phyloP scores from a whole-genome alignment of 148 eudicot species.

The Camellia japonica region DNA sequence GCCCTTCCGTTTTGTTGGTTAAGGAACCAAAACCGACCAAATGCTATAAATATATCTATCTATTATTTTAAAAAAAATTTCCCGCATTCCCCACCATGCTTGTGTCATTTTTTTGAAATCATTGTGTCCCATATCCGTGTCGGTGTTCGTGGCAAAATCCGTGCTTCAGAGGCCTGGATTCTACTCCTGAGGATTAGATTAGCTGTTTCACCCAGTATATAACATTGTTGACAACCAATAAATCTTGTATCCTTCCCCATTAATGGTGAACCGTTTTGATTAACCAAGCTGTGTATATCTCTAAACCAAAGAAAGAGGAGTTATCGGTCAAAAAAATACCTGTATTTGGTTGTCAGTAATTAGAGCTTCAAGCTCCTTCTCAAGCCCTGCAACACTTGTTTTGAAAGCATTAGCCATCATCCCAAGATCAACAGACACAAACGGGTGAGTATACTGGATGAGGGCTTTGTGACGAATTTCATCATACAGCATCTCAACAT shows the following conservation, averaged over 20 bases:
- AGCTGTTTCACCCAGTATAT: not conserved
- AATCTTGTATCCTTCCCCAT: too few relatives aligned
- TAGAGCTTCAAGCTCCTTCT: conserved; percentile 88
- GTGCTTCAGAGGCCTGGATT: too few relatives aligned
- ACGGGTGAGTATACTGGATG: conserved; percentile 87
- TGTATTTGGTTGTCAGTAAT: conserved; percentile 86
- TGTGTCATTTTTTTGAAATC: too few relatives aligned
- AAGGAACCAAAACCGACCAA: too few relatives aligned
- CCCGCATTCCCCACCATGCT: too few relatives aligned
- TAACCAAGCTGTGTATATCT: not conserved
- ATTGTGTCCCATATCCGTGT: too few relatives aligned
- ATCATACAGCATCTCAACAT: conserved; percentile 70
- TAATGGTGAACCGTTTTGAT: not conserved
- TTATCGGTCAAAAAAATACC: conserved; percentile 37
- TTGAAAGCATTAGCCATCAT: conserved; percentile 97
- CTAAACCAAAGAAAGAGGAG: not conserved
- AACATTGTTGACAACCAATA: not conserved
- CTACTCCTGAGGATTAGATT: not conserved
- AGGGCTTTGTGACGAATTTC: conserved; percentile 91
- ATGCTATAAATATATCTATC: too few relatives aligned
- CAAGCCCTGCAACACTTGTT: conserved; percentile 57
- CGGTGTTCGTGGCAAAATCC: too few relatives aligned
- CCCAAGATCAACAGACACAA: conserved; percentile 81
- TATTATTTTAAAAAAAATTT: too few relatives aligned
- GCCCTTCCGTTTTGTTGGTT: too few relatives aligned